Percentiles rank a stretch among this genome's conserved stretches.
Evolutionary conservation across 2,329 filamentous ascomycete genomes (phyloP).

Genomic region (Venturia nashicola): DNA sequence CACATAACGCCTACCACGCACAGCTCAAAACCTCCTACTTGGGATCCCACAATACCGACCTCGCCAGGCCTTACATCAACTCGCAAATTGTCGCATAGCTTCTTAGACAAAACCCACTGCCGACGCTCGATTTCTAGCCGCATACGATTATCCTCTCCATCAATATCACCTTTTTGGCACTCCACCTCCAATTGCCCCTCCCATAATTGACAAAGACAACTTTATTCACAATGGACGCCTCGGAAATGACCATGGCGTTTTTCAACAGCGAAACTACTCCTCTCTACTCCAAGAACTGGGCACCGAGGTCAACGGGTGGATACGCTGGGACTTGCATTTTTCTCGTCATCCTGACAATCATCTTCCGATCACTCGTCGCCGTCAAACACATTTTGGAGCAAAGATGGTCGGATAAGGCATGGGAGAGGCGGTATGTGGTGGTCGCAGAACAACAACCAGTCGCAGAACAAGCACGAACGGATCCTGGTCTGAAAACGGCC

Average conservation of each 20-base stretch:
- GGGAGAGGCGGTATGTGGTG: slow-evolving; percentile 64
- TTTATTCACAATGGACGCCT: background rate
- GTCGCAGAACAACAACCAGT: slow-evolving; percentile 53
- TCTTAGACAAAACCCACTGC: background rate
- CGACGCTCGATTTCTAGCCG: background rate
- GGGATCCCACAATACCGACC: background rate
- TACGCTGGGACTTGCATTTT: slow-evolving; percentile 93
- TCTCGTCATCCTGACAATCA: slow-evolving; percentile 60
- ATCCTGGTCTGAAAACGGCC: slow-evolving; percentile 42
- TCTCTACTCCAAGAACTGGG: slow-evolving; percentile 60
- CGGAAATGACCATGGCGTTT: slow-evolving; percentile 48
- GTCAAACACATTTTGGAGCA: slow-evolving; percentile 47
- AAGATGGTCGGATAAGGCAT: slow-evolving; percentile 60
- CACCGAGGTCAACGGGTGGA: slow-evolving; percentile 52
- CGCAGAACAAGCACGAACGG: slow-evolving; percentile 42
- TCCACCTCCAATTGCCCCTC: background rate
- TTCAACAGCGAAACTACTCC: slow-evolving; percentile 49
- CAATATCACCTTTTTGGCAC: background rate
- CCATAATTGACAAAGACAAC: background rate
- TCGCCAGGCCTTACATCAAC: background rate
- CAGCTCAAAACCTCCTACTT: background rate
- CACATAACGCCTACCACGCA: background rate
- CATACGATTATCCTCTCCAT: background rate
- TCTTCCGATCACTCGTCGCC: slow-evolving; percentile 61
- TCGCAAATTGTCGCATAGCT: background rate